These are phyloP conservation scores for Boletales sp. DNA, from an alignment of 768 basidiomycete species.

Conservation along the genomic window DNA sequence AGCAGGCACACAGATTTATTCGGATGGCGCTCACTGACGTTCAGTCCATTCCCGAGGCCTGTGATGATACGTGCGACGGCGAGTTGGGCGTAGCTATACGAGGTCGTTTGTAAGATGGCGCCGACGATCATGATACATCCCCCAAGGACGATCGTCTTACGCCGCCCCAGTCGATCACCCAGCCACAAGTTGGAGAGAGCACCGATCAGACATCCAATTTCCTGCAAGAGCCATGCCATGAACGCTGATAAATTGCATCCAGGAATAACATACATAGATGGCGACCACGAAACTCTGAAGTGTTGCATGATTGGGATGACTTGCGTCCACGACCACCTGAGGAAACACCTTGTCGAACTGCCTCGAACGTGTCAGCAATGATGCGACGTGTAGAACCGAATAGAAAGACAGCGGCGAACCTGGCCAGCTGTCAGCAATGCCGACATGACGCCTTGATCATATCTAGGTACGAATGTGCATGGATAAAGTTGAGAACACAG, in stretches of 20 bases:
- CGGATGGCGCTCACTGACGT: constrained; percentile 31
- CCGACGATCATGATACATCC: constrained; percentile 60
- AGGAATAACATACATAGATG: constrained; percentile 42
- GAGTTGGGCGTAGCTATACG: constrained; percentile 58
- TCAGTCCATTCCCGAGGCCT: constrained; percentile 64
- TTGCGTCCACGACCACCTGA: constrained; percentile 42
- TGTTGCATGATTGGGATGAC: constrained; percentile 44
- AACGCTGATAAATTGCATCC: background rate
- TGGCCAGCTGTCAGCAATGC: constrained; percentile 55
- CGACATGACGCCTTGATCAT: constrained; percentile 73
- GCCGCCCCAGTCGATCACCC: constrained; percentile 56
- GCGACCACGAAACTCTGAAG: constrained; percentile 59
- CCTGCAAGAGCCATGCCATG: background rate
- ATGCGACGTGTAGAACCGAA: background rate
- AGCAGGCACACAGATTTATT: background rate
- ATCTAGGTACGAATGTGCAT: constrained; percentile 30
- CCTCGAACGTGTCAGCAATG: constrained; percentile 2
- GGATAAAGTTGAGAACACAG: background rate
- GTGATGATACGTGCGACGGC: constrained; percentile 59
- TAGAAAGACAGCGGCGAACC: constrained; percentile 24
- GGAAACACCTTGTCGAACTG: constrained; percentile 60
- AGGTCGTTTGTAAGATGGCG: constrained; percentile 55
- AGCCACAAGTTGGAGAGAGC: constrained; percentile 61
- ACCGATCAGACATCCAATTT: constrained; percentile 26
- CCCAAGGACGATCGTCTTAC: constrained; percentile 55